Percentiles rank a stretch among this genome's conserved stretches.
Conservation (phyloP, 2,329 filamentous ascomycete genomes). For the Arthrobotrys musiformis region DNA sequence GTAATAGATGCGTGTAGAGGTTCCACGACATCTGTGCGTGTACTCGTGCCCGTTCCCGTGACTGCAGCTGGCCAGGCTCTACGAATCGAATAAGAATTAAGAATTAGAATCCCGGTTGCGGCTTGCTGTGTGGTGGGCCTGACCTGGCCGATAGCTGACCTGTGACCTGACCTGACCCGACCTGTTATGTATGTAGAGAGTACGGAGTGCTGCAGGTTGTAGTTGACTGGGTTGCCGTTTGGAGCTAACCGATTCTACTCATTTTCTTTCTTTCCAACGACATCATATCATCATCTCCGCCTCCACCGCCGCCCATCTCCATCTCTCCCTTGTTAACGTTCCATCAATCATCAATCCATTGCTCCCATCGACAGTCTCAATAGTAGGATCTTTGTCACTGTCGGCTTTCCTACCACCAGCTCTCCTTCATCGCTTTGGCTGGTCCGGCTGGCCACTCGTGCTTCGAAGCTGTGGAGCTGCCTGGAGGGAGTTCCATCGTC, state of each 20-base stretch:
- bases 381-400: neutral
- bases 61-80: too few relatives aligned
- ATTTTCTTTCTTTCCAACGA: conserved; percentile 22
- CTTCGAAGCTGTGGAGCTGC: neutral
- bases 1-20: too few relatives aligned
- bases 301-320: conserved; percentile 13
- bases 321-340: neutral
- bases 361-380: neutral
- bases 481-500: neutral
- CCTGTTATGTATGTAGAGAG: too few relatives aligned
- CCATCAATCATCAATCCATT: conserved; percentile 17
- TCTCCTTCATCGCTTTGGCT: neutral
- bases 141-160: too few relatives aligned
- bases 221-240: neutral
- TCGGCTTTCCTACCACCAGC: neutral
- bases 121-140: too few relatives aligned
- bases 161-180: too few relatives aligned
- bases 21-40: neutral
- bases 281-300: conserved; percentile 43
- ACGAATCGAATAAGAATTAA: too few relatives aligned
- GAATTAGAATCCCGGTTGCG: too few relatives aligned
- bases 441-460: too few relatives aligned
- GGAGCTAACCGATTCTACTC: conserved; percentile 9
- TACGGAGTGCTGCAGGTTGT: too few relatives aligned
- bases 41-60: neutral